Base-by-base conservation (phyloP, 345 rosid genomes). In the Bruguiera sexangula region DNA sequence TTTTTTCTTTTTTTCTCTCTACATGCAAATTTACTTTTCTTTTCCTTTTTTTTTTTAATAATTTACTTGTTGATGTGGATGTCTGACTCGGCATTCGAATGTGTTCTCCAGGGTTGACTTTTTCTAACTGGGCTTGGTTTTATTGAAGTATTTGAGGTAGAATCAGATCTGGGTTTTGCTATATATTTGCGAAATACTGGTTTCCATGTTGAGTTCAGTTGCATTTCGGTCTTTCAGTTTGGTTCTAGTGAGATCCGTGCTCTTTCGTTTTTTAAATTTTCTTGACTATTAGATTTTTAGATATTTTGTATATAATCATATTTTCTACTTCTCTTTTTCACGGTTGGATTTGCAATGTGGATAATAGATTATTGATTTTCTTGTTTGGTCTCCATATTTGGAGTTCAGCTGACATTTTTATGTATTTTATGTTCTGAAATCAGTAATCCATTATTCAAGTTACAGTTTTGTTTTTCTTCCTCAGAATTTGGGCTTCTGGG, bases 121-220 rank as follows among this genome's bases (percentile, higher is more conserved):
- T 69, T 31, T 59, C 78, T n/a, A 0, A 65, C 32, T 74, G 63
- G 51, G 68, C 71, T 71, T 53, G 62, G 66, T 59, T 75, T 68
- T 4, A 32, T 71, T 79, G 32, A 56, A 22, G 56, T 60, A 60
- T 76, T 67, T 74, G 56, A 10, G 62, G 69, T 48, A 70, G 68
- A 83, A 69, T 80, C 85, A 80, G 93, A 88, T 88, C 93, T 84
- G 81, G 79, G 71, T 13, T 60, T 34, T 24, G 60, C 30, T 75
- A 39, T 24, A 74, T 48, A 22, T 34, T 10, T 21, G 29, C 68
- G 10, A 73, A 57, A 55, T 36, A 60, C 24, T 66, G 67, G 60
- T 59, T 75, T 72, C 67, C 65, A 21, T 74, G 62, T 54, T 51
- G 26, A 21, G 32, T 30, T 66, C 13, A 36, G 34, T 68, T 30